Base-by-base conservation (phyloP, 202 grass and related monocot species). In the Panicum hallii region DNA sequence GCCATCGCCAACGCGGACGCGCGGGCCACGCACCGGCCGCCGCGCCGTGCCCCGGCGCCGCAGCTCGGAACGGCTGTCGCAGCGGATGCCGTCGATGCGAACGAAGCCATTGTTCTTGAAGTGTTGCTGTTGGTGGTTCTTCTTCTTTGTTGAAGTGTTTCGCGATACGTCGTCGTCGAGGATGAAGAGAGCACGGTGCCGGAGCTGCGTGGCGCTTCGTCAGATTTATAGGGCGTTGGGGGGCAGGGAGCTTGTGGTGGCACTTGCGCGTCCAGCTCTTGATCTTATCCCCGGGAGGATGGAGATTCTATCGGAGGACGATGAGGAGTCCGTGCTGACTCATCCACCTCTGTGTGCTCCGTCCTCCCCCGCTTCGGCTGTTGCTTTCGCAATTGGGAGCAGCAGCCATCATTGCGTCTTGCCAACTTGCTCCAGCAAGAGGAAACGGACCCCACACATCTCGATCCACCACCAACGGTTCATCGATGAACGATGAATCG, bases 61-160 rank as follows among this genome's bases (percentile, higher is more conserved):
- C 64, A 75, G 12, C 11, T 32, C 2, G 61, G 58, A n/a, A 34
- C 6, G 19, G 32, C 41, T 30, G 81, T 53, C 7, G 72, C 47
- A 1, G 22, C 30, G 5, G 47, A 66, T 0, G 77, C 19, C 12
- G 45, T 65, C 15, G 79, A 48, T 57, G 75, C 67, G 10, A 87
- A 88, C 16, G 79, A 70, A 69, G 67, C 85, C 87, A 91, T 93
- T 12, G 4, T 73, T 44, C 38, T 2, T 72, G 26, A 26, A 26
- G 45, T 5, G 49, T 53, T 63, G 1, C 32, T 63, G 56, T 77
- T 77, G 17, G n/a, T n/a, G n/a, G n/a, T n/a, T 6, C 63, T 65
- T 36, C 70, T 67, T 45, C 6, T 48, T 66, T 58, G 11, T 10
- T 42, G 13, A 30, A 54, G 50, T 77, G 49, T 0, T 40, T 82